phyloP scores from a whole-genome alignment of 1,139 yeast species.

The Lodderomyces jiufengensis region DNA sequence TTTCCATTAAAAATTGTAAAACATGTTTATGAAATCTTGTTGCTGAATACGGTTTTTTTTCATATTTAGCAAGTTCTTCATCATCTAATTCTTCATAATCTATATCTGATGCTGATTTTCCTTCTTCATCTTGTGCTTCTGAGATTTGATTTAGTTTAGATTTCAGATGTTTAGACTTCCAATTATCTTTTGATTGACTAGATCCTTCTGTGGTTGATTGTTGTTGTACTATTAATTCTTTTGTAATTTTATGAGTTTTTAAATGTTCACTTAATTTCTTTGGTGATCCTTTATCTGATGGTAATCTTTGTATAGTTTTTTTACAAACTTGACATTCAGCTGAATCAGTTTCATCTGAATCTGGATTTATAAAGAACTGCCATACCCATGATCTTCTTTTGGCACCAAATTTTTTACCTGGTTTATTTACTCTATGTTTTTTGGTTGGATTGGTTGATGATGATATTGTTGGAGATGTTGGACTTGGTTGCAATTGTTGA shows the following conservation, averaged over 20 bases:
- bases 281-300: constrained; percentile 58
- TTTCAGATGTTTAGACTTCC: no score
- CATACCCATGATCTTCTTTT: constrained; percentile 61
- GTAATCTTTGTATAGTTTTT: constrained; percentile 42
- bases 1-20: constrained; percentile 48
- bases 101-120: no score
- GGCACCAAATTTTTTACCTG: constrained; percentile 55
- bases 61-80: background rate
- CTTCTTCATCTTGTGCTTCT: no score
- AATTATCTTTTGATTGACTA: no score
- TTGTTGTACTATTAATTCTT: constrained; percentile 21
- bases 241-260: constrained; percentile 49
- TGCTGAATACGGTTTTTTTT: background rate
- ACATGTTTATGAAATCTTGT: constrained; percentile 49
- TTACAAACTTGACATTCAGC: constrained; percentile 57
- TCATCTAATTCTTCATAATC: no score
- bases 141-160: no score
- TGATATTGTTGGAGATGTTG: background rate
- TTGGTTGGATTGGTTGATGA: constrained; percentile 6
- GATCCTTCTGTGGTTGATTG: background rate
- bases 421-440: constrained; percentile 36
- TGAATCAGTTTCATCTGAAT: constrained; percentile 36
- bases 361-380: constrained; percentile 51
- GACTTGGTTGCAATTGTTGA: background rate
- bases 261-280: constrained; percentile 57